Percentiles rank a stretch among this genome's conserved stretches.
phyloP scores from a whole-genome alignment of 192 early-diverging fungal genomes.

The Phycomyces blakesleeanus region DNA sequence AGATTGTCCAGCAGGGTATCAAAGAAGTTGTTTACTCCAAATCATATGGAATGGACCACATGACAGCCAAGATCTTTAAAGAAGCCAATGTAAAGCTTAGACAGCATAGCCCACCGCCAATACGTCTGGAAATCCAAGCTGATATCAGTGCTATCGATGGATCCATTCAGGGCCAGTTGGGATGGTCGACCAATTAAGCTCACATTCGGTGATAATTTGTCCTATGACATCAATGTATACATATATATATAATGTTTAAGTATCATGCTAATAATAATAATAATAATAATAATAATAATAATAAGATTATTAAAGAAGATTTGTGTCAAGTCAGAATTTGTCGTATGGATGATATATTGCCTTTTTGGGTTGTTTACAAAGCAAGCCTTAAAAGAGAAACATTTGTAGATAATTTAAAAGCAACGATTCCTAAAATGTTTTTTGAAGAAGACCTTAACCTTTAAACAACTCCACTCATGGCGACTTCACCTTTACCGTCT shows the following conservation, averaged over 20 bases:
- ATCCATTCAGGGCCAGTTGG: background rate
- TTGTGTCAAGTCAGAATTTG: too few species aligned
- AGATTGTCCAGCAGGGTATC: slow-evolving; percentile 93
- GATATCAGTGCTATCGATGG: slow-evolving; percentile 9
- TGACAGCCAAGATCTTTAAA: slow-evolving; percentile 74
- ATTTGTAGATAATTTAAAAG: background rate
- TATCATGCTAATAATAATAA: too few species aligned
- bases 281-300: too few species aligned
- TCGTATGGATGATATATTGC: background rate
- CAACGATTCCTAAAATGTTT: too few species aligned
- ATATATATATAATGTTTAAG: too few species aligned
- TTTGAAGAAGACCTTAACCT: too few species aligned
- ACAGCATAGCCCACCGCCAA: slow-evolving; percentile 65
- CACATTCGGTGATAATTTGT: too few species aligned
- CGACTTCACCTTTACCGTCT: background rate
- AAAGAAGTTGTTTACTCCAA: slow-evolving; percentile 88
- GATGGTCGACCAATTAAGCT: too few species aligned
- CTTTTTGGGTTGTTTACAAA: slow-evolving; percentile 5
- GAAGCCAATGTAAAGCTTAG: slow-evolving; percentile 80
- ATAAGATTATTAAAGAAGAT: too few species aligned
- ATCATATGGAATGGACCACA: slow-evolving; percentile 92
- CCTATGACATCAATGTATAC: too few species aligned
- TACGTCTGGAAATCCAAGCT: slow-evolving; percentile 48
- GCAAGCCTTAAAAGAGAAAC: slow-evolving; percentile 1
- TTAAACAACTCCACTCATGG: too few species aligned